Base-by-base conservation (phyloP, 1,284 basidiomycete species). In the Microbotryomycetes sp. region DNA sequence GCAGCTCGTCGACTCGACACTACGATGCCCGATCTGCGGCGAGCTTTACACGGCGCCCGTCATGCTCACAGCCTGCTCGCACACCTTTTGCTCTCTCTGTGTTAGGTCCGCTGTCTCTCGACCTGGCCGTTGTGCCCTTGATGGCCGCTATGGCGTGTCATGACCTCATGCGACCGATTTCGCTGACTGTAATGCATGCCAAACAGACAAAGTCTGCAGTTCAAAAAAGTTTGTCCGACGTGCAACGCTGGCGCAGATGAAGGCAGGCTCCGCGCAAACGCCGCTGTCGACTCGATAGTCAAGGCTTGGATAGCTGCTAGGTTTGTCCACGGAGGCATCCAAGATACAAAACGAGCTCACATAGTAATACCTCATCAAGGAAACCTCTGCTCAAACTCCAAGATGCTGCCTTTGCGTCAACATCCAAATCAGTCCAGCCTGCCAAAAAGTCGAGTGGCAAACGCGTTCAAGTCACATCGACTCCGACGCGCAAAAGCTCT, bases 11-110 rank as follows among this genome's bases (percentile, higher is more conserved):
- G 87, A 89, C 71, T 73, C 78, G 28, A 78, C 83, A 21, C 75
- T 87, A 57, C 80, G 86, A 5, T 89, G 87, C 70, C 78, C 79
- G 23, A 86, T 89, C 54, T 89, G 87, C 72, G 75, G 80, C 16
- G 85, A 89, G 64, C 76, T 85, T 48, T 86, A 82, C 70, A 81
- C 82, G 54, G 86, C 79, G 0, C 87, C 87, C 7, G 82, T 89
- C 41, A 81, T 83, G 6, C 78, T 89, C 5, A 73, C 75, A 3
- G 57, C 52, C 9, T 89, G 87, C 70, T 86, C 85, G 0, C 87
- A 89, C 69, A 83, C 82, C 59, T 89, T 88, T 71, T 88, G 87
- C 75, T 87, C 86, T 21, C 72, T 82, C 69, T 87, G 88, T 69
- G 68, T 84, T 73, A 26, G 29, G 31, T 53, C 31, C 5, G 31